Conservation (phyloP, 805 yeast genomes). For the Candida endomychidarum region DNA sequence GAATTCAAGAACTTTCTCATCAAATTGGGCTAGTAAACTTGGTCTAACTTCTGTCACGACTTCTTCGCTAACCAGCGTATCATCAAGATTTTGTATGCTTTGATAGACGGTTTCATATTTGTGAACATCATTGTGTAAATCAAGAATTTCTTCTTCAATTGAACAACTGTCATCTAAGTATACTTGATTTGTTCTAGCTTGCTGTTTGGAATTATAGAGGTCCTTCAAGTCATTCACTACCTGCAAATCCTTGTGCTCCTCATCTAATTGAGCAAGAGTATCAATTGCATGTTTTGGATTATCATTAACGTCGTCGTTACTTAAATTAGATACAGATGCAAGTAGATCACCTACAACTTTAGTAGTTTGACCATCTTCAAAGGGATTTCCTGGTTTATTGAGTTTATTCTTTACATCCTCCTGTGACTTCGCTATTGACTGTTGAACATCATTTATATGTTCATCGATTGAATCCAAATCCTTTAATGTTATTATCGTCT, state of each 20-base stretch:
- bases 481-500: constrained; percentile 29
- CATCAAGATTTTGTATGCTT: constrained; percentile 11
- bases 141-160: constrained; percentile 4
- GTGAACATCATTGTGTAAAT: background rate
- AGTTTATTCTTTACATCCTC: constrained; percentile 9
- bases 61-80: constrained; percentile 5
- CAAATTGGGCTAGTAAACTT: constrained; percentile 7
- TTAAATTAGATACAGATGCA: background rate
- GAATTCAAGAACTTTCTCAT: constrained; percentile 10
- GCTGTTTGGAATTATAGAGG: constrained; percentile 6
- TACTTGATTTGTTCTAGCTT: constrained; percentile 1
- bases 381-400: constrained; percentile 2
- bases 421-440: constrained; percentile 9
- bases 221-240: constrained; percentile 17
- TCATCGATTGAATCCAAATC: constrained; percentile 33
- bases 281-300: constrained; percentile 2
- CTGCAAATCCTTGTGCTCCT: constrained; percentile 18
- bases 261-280: constrained; percentile 13
- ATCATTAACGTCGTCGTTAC: background rate
- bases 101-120: constrained; percentile 6
- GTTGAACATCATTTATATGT: constrained; percentile 25
- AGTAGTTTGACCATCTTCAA: constrained; percentile 16
- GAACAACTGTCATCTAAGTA: constrained; percentile 11
- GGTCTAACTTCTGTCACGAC: constrained; percentile 1
- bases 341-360: constrained; percentile 12